Evolutionary conservation across 1,284 basidiomycete species (phyloP).

Genomic region (Anthracocystis walkeri): DNA sequence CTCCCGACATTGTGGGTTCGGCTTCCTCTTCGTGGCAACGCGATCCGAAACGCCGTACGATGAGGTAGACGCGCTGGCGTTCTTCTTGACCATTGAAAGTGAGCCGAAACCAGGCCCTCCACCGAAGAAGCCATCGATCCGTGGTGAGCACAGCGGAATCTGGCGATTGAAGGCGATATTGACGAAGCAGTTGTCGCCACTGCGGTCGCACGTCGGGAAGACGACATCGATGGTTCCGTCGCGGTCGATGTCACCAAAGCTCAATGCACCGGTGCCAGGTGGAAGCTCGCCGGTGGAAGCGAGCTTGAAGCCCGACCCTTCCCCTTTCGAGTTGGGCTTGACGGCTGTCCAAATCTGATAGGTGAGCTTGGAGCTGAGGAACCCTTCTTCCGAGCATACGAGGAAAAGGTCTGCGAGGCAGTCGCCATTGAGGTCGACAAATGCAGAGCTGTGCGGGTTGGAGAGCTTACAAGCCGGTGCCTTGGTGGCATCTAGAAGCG

Average conservation of each 20-base stretch:
- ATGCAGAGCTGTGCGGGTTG: constrained; percentile 91
- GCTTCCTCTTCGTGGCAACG: neutral
- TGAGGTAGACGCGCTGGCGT: neutral
- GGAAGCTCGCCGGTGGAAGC: constrained; percentile 80
- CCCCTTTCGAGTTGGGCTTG: constrained; percentile 33
- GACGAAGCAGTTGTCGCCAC: constrained; percentile 78
- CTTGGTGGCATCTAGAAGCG: constrained; percentile 29
- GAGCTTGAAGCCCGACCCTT: constrained; percentile 78
- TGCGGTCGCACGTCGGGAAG: constrained; percentile 80
- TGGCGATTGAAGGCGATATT: constrained; percentile 96
- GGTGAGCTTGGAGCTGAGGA: constrained; percentile 66
- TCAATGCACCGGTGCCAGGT: constrained; percentile 80
- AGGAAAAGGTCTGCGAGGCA: constrained; percentile 94
- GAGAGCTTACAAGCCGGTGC: constrained; percentile 76
- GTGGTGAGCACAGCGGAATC: constrained; percentile 78
- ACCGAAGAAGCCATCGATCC: constrained; percentile 55
- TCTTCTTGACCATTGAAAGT: constrained; percentile 15
- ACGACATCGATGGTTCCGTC: constrained; percentile 97
- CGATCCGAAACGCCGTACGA: neutral
- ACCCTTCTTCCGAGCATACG: constrained; percentile 76
- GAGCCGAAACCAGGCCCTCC: constrained; percentile 40
- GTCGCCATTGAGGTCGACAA: constrained; percentile 95
- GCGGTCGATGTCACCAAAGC: constrained; percentile 93
- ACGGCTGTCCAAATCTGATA: constrained; percentile 86
- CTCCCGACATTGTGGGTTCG: constrained; percentile 71